Base-by-base conservation (phyloP, 2,329 filamentous ascomycete genomes). In the Aciculosporium take region DNA sequence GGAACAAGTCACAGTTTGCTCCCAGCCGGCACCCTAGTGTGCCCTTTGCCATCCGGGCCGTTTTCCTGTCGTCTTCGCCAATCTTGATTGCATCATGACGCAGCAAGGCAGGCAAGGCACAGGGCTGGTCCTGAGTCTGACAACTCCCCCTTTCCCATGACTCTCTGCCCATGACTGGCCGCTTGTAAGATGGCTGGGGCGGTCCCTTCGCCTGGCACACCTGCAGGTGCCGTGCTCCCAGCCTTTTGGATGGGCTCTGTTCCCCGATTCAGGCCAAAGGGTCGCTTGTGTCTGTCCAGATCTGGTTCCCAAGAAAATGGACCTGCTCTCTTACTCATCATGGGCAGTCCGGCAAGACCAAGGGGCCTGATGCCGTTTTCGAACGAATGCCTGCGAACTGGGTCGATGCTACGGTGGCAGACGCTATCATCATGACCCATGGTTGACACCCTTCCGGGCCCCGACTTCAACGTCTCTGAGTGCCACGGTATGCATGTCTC, bases 401-500 rank as follows among this genome's bases (percentile, higher is more conserved):
- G 15, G 29, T 31, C 29, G 9, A 17, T 31, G 15, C 29, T 7
- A 31, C 29, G 29, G 15, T 31, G 29, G 9, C 21, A n/a, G n/a
- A n/a, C n/a, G n/a, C n/a, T n/a, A n/a, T n/a, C n/a, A n/a, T n/a
- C n/a, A n/a, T n/a, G n/a, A n/a, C n/a, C n/a, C n/a, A n/a, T n/a
- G 13, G n/a, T 18, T 17, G 31, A 29, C 39, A 37, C 32, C 32
- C 13, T 29, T 23, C 30, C 39, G 31, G 32, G 7, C 30, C 30
- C 21, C 10, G 3, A 25, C 23, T 33, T 33, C 30, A 36, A 32
- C 33, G 18, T 38, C 34, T 43, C 41, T 36, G 24, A 32, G 36
- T 39, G 40, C 30, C 34, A 13, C 39, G 41, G 21, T 34, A 10
- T 40, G 41, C 29, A 41, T 40, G 29, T 40, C 39, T 18, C 39